Evolutionary conservation across 2,329 filamentous ascomycete genomes (phyloP), one percentile per base, ranked within the genome.

Genomic region (Neofusicoccum umdonicola): DNA sequence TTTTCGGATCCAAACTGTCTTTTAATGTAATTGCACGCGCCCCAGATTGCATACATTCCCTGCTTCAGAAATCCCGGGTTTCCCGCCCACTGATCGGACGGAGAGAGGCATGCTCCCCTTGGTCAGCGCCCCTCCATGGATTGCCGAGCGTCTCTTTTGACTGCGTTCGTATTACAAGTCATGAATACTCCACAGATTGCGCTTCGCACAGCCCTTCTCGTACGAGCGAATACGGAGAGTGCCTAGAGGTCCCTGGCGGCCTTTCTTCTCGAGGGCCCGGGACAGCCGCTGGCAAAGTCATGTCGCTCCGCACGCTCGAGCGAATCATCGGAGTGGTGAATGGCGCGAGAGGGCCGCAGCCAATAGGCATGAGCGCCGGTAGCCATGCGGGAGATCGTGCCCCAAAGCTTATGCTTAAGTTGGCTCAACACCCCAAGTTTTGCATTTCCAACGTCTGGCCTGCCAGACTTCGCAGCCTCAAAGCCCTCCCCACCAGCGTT

Each of bases 361-460:
- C 56, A 60, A 60, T 60, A 19, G 42, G 42, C 19, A 31, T 19
- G 6, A 8, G 56, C 39, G 51, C 39, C 52, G 37, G 22, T 5
- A 9, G 22, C n/a, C 35, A 22, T 13, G 48, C 61, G 61, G 48
- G 37, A 45, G 61, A 63, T 47, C 27, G 39, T 22, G 34, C 48
- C 61, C 34, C 37, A 37, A 63, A 63, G 61, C 61, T 63, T 63
- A 48, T 54, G 42, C 42, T 35, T 44, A 60, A 22, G 8, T 60
- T 34, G 56, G n/a, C 22, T 60, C 42, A 22, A 60, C 56, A 60
- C 42, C 39, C 37, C 3, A 15, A 47, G 4, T 37, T 47, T 47
- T 17, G 22, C 4, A 9, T 15, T 22, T 15, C 39, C 6, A 13
- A 35, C 13, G 31, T 34, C 56, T 31, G 1, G 15, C 19, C 27